Evolutionary conservation across 2,329 filamentous ascomycete genomes (phyloP), one percentile per base, ranked within the genome.

Genomic region (Didymella segeticola): DNA sequence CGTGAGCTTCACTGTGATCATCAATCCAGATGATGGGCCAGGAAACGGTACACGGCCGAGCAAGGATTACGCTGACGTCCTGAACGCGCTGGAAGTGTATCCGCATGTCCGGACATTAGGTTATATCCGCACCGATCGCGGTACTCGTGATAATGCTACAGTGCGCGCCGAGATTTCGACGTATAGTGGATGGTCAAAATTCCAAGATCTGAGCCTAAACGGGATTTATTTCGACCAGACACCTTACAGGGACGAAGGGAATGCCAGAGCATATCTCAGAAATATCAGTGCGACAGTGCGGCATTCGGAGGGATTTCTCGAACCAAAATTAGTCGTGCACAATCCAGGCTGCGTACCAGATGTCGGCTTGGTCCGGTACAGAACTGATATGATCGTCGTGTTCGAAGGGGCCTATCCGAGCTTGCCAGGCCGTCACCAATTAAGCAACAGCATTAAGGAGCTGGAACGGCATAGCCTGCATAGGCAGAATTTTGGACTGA

Each of bases 211-310:
- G 6, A 51, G 42, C 0, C 66, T 82, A 49, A 69, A 75, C 33
- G 81, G 80, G 47, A 79, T 83, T 52, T 82, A 80, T 65, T 79
- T 83, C 50, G 80, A 82, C 57, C 79, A 80, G 60, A 77, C 78
- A 26, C 80, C 80, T 0, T 51, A 46, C 20, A 41, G 53, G 11
- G 53, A 62, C 17, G 42, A 57, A 7, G 45, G 49, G 9, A 25
- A 53, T 6, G 43, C 53, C 15, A 19, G 43, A 3, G 47, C 37
- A n/a, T 70, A 69, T 41, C 20, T 71, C 47, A 50, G 53, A 15
- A 68, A 64, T 23, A 55, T 67, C n/a, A 62, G 56, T 30, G 59
- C 52, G 9, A 58, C 64, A 17, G 61, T 72, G 26, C 49, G 58
- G 10, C 43, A 60, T 20, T 33, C 52, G 1, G 34, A 60, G 5